These are phyloP conservation scores for Albifimbria verrucaria DNA, from an alignment of 2,329 filamentous ascomycete species.

Conservation along the genomic window DNA sequence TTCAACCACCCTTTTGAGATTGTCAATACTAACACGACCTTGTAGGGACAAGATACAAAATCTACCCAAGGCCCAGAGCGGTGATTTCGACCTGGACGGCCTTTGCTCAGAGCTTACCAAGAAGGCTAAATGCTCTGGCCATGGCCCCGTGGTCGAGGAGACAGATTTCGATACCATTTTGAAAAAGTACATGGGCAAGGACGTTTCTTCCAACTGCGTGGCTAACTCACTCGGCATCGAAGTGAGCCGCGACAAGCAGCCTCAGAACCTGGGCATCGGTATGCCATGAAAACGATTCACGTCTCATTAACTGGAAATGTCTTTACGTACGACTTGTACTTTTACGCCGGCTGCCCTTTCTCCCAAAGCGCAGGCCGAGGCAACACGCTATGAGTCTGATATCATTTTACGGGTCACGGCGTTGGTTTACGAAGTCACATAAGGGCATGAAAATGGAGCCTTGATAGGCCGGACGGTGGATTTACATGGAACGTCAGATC, in stretches of 20 bases:
- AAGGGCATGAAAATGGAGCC: background rate
- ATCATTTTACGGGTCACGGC: background rate
- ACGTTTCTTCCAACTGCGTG: slow-evolving; percentile 29
- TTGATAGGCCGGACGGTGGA: no score
- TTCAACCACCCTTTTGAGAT: background rate
- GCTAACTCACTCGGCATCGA: slow-evolving; percentile 60
- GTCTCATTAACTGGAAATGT: background rate
- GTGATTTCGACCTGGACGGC: slow-evolving; percentile 90
- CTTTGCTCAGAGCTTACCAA: slow-evolving; percentile 90
- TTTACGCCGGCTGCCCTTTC: background rate
- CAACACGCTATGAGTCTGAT: background rate
- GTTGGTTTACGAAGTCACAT: background rate
- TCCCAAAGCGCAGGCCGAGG: no score
- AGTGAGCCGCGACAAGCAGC: slow-evolving; percentile 18
- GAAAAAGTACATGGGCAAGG: slow-evolving; percentile 56
- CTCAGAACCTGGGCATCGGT: background rate
- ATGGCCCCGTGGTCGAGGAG: slow-evolving; percentile 84
- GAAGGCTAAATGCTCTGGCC: slow-evolving; percentile 93
- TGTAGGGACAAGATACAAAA: slow-evolving; percentile 83
- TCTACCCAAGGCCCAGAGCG: slow-evolving; percentile 82
- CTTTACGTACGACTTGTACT: background rate
- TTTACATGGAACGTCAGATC: no score
- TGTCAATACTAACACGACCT: slow-evolving; percentile 34
- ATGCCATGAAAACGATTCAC: background rate
- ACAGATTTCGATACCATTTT: slow-evolving; percentile 82